Evolutionary conservation across 1,139 yeast species (phyloP).

Genomic region (Scheffersomyces insectosa): DNA sequence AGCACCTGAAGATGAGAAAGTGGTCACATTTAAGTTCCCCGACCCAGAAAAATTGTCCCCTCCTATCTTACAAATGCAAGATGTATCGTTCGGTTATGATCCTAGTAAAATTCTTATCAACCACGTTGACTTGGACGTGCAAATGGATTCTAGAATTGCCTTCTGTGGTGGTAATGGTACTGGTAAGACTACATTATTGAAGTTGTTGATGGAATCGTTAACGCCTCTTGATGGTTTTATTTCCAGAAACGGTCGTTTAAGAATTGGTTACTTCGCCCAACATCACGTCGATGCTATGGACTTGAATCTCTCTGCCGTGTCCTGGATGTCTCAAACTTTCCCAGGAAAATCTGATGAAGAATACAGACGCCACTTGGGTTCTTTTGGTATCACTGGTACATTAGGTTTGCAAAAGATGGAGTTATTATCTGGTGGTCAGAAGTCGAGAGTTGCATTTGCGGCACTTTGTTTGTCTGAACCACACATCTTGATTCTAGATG

Average conservation of each 20-base stretch:
- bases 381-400: conserved; percentile 95
- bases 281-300: conserved; percentile 99
- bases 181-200: conserved; percentile 94
- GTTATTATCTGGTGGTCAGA: conserved; percentile 94
- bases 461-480: conserved; percentile 88
- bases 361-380: conserved; percentile 93
- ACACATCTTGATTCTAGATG: conserved; percentile 91
- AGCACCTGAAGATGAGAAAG: conserved; percentile 92
- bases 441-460: conserved; percentile 97
- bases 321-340: conserved; percentile 86
- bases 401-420: conserved; percentile 90
- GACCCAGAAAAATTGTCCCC: conserved; percentile 93
- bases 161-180: conserved; percentile 99
- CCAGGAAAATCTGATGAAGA: conserved; percentile 98
- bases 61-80: conserved; percentile 86
- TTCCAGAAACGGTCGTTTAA: conserved; percentile 76
- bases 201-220: conserved; percentile 76
- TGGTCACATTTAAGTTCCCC: conserved; percentile 85
- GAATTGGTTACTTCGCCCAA: conserved; percentile 98
- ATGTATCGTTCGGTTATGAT: conserved; percentile 82
- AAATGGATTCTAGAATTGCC: conserved; percentile 92
- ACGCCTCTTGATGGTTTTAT: conserved; percentile 75
- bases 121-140: conserved; percentile 86
- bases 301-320: conserved; percentile 79
- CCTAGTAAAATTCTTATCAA: conserved; percentile 61